These are phyloP conservation scores for Venturia aucupariae DNA, from an alignment of 2,329 filamentous ascomycete genomes.

Conservation along the genomic window DNA sequence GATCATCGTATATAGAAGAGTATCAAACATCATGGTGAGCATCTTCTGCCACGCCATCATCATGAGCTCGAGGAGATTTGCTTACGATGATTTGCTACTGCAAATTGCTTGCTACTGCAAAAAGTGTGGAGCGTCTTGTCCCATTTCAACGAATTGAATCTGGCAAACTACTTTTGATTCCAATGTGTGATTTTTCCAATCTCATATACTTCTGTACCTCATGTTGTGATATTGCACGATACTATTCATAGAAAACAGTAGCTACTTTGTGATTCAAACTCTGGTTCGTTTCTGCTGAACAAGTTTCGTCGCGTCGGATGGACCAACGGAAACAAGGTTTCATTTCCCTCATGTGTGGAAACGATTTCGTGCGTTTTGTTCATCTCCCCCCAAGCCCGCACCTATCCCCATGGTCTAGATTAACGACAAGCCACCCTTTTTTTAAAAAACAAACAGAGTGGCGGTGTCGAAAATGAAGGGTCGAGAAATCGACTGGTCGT, in stretches of 20 bases:
- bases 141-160: background rate
- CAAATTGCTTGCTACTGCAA: background rate
- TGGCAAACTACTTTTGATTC: background rate
- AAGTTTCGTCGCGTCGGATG: background rate
- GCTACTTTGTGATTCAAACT: background rate
- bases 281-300: background rate
- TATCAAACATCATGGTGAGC: background rate
- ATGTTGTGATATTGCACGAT: background rate
- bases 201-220: background rate
- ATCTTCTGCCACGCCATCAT: background rate
- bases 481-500: background rate
- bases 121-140: background rate
- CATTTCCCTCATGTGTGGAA: background rate
- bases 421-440: background rate
- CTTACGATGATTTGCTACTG: background rate
- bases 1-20: too few relatives aligned
- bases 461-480: background rate
- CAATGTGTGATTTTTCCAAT: background rate
- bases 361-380: background rate
- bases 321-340: background rate
- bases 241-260: background rate
- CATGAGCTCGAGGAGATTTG: background rate
- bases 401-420: background rate
- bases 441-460: background rate
- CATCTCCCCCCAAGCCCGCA: background rate